Evolutionary conservation across 352 stramenopile species (phyloP), one percentile per base, ranked within the genome.

Genomic region (Phytopythium litorale): DNA sequence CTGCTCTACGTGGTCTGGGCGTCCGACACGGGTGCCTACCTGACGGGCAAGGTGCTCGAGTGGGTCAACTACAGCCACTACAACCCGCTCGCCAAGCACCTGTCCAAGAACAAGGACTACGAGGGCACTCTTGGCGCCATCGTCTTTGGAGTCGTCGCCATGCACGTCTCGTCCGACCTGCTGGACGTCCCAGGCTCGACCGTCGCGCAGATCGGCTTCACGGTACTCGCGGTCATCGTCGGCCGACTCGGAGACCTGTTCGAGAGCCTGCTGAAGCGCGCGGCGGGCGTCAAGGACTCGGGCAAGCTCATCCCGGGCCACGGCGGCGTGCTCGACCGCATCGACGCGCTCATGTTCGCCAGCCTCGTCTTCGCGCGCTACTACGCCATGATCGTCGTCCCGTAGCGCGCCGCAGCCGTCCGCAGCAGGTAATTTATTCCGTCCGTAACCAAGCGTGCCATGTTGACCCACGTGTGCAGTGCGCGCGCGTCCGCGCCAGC

Each of bases 31-130:
- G 93, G 93, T 18, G 94, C 94, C 9, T 99, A 98, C 66, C 89
- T 98, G 58, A 89, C 87, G 1, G 96, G 96, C 25, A 89, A 97
- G 54, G 60, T 78, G 18, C 88, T 97, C 60, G 88, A 88, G 18
- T 79, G 82, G 13, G 90, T 81, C 13, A 90, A 94, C 35, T 87
- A 98, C 35, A 82, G 81, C 9, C 71, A 78, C 46, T 89, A 98
- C 46, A 78, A 88, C 38, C 76, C 78, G 8, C 80, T 96, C 7
- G 94, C 95, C 2, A 88, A 89, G 4, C 91, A 94, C 49, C 71
- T 97, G 9, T 98, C 90, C 58, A 96, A 96, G 23, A 98, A 98
- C 79, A 99, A 99, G 70, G 97, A 97, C 50, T 90, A 98, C 18
- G 95, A 99, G 75, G 96, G 96, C 19, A 93, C 96, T 8, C 53